Conservation (phyloP, 345 rosid species). For the Isatis tinctoria region DNA sequence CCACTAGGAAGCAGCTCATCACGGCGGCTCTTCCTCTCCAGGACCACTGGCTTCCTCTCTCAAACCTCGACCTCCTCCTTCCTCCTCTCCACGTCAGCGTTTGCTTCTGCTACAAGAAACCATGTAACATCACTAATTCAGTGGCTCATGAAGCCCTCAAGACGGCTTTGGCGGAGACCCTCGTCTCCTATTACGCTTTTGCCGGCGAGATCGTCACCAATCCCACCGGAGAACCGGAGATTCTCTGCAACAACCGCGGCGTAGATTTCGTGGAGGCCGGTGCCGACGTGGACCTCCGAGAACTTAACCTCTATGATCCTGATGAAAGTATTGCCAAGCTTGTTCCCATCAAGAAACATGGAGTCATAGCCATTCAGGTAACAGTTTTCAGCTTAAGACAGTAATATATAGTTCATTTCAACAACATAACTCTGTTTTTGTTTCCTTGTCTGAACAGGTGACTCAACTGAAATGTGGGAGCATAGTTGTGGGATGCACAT, state of each 20-base stretch:
- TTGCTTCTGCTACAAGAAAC: conserved; percentile 62
- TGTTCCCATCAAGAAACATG: conserved; percentile 51
- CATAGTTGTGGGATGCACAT: conserved; percentile 59
- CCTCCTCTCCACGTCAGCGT: conserved; percentile 61
- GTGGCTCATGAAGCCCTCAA: conserved; percentile 43
- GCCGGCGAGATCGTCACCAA: conserved; percentile 63
- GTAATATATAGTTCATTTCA: neutral
- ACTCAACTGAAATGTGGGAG: conserved; percentile 68
- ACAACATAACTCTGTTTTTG: conserved; percentile 4
- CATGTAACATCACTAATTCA: neutral
- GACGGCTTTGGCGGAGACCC: conserved; percentile 57
- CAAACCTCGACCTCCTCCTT: conserved; percentile 81
- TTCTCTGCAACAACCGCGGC: conserved; percentile 80
- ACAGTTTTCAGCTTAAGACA: neutral
- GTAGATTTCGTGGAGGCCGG: conserved; percentile 64
- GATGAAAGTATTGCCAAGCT: conserved; percentile 61
- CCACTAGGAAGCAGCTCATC: conserved; percentile 51
- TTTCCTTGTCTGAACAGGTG: conserved; percentile 36
- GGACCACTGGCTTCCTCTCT: conserved; percentile 76
- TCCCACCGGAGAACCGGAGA: conserved; percentile 69
- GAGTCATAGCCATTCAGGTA: conserved; percentile 79
- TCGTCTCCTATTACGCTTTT: conserved; percentile 66
- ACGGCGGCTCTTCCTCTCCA: conserved; percentile 65
- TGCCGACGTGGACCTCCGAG: conserved; percentile 50
- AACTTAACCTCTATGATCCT: conserved; percentile 63